These are phyloP conservation scores for Fusarium burgessii DNA, from an alignment of 2,329 filamentous ascomycete genomes.

Conservation along the genomic window DNA sequence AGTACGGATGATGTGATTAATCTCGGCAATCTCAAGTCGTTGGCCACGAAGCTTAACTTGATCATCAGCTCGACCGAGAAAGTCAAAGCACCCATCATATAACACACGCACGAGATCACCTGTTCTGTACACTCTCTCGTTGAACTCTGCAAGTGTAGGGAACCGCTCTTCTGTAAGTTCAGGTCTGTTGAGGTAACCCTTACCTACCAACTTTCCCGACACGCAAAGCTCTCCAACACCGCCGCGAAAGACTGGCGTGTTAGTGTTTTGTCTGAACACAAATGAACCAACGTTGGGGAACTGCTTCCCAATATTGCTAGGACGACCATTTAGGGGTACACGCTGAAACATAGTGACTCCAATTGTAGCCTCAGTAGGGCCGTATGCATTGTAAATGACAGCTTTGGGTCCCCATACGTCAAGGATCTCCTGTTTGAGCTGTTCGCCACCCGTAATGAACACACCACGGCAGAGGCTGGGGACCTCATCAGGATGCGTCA, in stretches of 20 bases:
- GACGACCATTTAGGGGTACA: conserved; percentile 80
- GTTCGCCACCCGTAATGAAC: conserved; percentile 93
- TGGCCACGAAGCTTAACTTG: conserved; percentile 94
- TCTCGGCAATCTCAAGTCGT: conserved; percentile 89
- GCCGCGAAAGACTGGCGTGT: conserved; percentile 78
- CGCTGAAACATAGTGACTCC: conserved; percentile 91
- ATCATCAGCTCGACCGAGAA: conserved; percentile 88
- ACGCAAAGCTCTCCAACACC: conserved; percentile 90
- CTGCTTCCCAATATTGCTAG: conserved; percentile 88
- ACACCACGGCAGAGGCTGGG: conserved; percentile 84
- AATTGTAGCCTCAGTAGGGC: conserved; percentile 93
- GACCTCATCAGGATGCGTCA: conserved; percentile 83
- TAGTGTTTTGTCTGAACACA: conserved; percentile 77
- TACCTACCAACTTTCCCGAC: conserved; percentile 86
- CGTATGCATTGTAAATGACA: conserved; percentile 93
- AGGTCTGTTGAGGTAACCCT: conserved; percentile 85
- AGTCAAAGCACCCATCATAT: conserved; percentile 85
- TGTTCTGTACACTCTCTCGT: conserved; percentile 82
- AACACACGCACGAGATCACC: conserved; percentile 88
- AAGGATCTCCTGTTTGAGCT: conserved; percentile 88
- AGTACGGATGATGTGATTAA: conserved; percentile 82
- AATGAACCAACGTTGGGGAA: conserved; percentile 91
- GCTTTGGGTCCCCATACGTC: conserved; percentile 83
- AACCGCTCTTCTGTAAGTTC: conserved; percentile 85
- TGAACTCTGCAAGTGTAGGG: conserved; percentile 68